phyloP scores from a whole-genome alignment of 495 filamentous ascomycete species.

The Hypoxylon lenormandii region DNA sequence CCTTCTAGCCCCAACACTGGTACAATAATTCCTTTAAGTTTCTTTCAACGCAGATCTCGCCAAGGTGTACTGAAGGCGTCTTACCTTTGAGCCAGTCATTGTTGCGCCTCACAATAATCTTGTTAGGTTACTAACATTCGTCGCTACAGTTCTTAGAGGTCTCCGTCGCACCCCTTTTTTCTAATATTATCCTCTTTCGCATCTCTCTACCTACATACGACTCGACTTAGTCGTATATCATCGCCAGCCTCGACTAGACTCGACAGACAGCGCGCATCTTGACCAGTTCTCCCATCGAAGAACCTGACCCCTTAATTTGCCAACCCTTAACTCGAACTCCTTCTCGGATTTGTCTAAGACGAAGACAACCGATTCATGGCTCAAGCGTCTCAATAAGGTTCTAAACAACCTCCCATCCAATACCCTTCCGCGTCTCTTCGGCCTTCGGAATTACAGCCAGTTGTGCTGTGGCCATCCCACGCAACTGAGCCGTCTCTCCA shows the following conservation, averaged over 20 bases:
- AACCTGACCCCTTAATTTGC: neutral
- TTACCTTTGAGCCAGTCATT: conserved; percentile 17
- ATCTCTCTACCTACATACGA: conserved; percentile 23
- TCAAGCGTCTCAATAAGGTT: conserved; percentile 57
- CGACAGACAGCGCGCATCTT: neutral
- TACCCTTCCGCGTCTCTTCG: conserved; percentile 54
- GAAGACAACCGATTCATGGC: conserved; percentile 57
- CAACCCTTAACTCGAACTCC: neutral
- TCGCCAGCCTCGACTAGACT: conserved; percentile 1
- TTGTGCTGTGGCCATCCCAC: conserved; percentile 43
- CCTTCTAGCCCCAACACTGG: neutral
- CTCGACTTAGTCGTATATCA: conserved; percentile 2
- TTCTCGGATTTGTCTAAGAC: conserved; percentile 4
- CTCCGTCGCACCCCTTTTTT: conserved; percentile 37
- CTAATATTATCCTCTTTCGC: conserved; percentile 29
- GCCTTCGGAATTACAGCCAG: conserved; percentile 53
- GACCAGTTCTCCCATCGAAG: conserved; percentile 5
- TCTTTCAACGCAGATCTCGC: neutral
- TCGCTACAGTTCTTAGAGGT: conserved; percentile 26
- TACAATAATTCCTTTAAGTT: neutral
- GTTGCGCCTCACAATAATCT: conserved; percentile 11
- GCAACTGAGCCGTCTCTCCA: conserved; percentile 51
- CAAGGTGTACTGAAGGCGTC: conserved; percentile 4
- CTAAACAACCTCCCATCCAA: conserved; percentile 46
- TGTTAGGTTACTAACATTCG: conserved; percentile 18